Base-by-base conservation (phyloP, 106 monocot genomes). In the Gastrodia elata region DNA sequence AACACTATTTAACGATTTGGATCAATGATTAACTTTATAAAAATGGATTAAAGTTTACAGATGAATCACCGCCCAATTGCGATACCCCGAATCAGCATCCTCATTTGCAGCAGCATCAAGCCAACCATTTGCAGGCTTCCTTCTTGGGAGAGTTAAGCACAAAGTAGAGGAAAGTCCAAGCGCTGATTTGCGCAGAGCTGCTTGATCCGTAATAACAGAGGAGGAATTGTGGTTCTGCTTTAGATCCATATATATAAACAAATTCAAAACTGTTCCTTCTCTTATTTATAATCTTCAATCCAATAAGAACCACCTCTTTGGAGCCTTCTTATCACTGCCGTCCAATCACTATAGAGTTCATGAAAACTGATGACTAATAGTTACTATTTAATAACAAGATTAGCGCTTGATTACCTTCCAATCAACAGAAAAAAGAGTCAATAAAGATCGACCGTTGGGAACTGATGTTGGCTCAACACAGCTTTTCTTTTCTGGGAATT, bases 291-390 rank as follows among this genome's bases (percentile, higher is more conserved):
- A 22, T 72, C 32, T 25, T 67, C 33, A 20, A 18, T 97, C 92
- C 70, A 97, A 92, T 84, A 92, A 92, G 75, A 97, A 90, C 90
- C 90, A 97, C 90, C 83, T 89, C 61, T 90, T 97, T 59, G 90
- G 74, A 44, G 83, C 90, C 68, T 88, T 90, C 81, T 92, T 92
- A 80, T 97, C 86, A 77, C 71, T 92, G 77, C 83, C 76, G 92
- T 85, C 83, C 88, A 90, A 86, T 74, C 85, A 86, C 39, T 52
- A 41, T 18, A 70, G 35, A 69, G 70, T 65, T 56, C 84, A 77
- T 80, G 87, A 71, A 64, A 83, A 68, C 89, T 89, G 85, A 73
- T 40, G 10, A 52, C 34, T 36, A 5, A 52, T 38, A n/a, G n/a
- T n/a, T n/a, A n/a, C 65, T 43, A 5, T 38, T 36, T 46, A n/a